Percentiles rank a stretch among this genome's conserved stretches.
These are phyloP conservation scores for Solanum bulbocastanum DNA, from an alignment of 257 asterid species.

Conservation along the genomic window DNA sequence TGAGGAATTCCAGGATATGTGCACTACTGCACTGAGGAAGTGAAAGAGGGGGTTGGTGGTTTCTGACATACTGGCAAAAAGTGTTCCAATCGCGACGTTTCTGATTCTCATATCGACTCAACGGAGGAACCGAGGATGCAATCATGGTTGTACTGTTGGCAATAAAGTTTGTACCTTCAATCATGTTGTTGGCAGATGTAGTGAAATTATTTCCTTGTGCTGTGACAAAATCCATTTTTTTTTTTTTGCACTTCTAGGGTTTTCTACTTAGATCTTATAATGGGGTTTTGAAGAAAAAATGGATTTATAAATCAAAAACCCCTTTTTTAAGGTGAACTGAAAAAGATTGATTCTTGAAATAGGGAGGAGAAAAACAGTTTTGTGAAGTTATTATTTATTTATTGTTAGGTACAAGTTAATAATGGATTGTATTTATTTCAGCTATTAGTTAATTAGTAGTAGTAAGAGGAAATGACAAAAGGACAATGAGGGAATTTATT, in stretches of 20 bases:
- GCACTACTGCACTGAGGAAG: slow-evolving; percentile 6
- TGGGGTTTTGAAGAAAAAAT: background rate
- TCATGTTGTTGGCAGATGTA: background rate
- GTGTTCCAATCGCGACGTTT: slow-evolving; percentile 39
- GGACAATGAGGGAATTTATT: background rate
- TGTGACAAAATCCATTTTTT: background rate
- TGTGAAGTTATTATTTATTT: background rate
- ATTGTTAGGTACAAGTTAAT: background rate
- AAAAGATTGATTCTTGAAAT: background rate
- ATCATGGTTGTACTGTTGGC: background rate
- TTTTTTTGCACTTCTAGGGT: background rate
- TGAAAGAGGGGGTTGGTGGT: slow-evolving; percentile 22
- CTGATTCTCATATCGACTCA: slow-evolving; percentile 28
- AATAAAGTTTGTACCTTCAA: background rate
- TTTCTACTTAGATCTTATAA: background rate
- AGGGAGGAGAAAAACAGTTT: background rate
- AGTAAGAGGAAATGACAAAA: background rate
- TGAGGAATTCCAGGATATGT: slow-evolving; percentile 21
- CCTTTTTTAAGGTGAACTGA: background rate
- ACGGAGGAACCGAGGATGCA: background rate
- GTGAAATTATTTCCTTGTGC: background rate
- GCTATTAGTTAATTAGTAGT: background rate
- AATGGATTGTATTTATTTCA: background rate
- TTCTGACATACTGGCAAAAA: slow-evolving; percentile 23
- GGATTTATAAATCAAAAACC: background rate